Evolutionary conservation across 139 green algal genomes (phyloP).

Genomic region (Auxenochlorella pyrenoidosa): DNA sequence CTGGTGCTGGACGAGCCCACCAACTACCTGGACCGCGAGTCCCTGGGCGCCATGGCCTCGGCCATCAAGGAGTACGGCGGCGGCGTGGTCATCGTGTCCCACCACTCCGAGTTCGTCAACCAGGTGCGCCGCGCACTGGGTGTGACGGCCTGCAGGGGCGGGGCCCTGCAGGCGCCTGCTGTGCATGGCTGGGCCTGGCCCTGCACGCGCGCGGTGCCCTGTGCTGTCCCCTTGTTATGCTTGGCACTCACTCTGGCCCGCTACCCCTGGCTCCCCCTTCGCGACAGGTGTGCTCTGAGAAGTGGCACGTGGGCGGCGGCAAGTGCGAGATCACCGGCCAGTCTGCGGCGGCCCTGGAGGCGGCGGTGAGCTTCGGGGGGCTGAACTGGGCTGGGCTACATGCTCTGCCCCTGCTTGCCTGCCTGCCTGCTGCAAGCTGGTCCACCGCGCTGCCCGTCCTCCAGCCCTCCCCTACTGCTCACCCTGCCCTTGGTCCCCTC

Average conservation of each 20-base stretch:
- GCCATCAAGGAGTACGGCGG: conserved; percentile 54
- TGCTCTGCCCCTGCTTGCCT: background rate
- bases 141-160: no score
- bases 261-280: background rate
- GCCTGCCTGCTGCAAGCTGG: no score
- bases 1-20: conserved; percentile 85
- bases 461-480: background rate
- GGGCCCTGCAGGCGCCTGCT: no score
- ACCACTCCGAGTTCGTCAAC: conserved; percentile 84
- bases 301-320: conserved; percentile 86
- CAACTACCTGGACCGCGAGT: conserved; percentile 86
- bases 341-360: conserved; percentile 49
- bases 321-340: conserved; percentile 65
- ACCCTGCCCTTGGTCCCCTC: no score
- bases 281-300: conserved; percentile 80
- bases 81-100: conserved; percentile 88
- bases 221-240: background rate
- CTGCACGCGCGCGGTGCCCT: no score
- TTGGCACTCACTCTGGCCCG: background rate
- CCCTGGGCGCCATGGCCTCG: conserved; percentile 72
- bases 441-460: no score
- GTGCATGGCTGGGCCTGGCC: no score
- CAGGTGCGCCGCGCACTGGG: background rate
- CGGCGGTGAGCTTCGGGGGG: conserved; percentile 37
- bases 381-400: no score